Evolutionary conservation across 768 basidiomycete genomes (phyloP).

Genomic region (Galerina marginata): DNA sequence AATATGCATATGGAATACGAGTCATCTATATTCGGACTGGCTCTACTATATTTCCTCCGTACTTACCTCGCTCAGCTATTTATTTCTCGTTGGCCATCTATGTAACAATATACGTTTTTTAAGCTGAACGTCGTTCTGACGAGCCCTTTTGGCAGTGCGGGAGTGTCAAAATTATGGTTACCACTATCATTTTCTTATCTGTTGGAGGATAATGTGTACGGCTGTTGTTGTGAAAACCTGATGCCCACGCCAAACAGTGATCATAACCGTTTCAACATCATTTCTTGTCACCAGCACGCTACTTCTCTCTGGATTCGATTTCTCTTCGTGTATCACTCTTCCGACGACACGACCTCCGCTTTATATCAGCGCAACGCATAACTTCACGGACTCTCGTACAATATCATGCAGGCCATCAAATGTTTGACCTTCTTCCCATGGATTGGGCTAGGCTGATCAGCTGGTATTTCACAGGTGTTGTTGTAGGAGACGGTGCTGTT

Average conservation of each 20-base stretch:
- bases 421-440: slow-evolving; percentile 52
- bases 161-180: slow-evolving; percentile 1
- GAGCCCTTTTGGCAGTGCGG: neutral
- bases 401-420: slow-evolving; percentile 89
- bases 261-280: slow-evolving; percentile 32
- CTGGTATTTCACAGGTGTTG: slow-evolving; percentile 72
- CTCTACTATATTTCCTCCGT: neutral
- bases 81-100: slow-evolving; percentile 16
- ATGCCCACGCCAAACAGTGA: slow-evolving; percentile 33
- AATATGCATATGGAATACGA: slow-evolving; percentile 12
- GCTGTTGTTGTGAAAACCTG: slow-evolving; percentile 20
- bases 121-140: neutral
- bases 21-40: slow-evolving; percentile 10
- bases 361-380: slow-evolving; percentile 17
- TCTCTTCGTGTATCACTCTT: slow-evolving; percentile 29
- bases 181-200: slow-evolving; percentile 1
- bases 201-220: slow-evolving; percentile 15
- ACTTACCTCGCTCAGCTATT: slow-evolving; percentile 16
- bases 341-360: slow-evolving; percentile 26
- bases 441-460: slow-evolving; percentile 34
- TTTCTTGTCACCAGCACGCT: slow-evolving; percentile 28
- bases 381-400: slow-evolving; percentile 26
- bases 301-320: slow-evolving; percentile 25
- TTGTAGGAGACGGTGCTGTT: slow-evolving; percentile 98
- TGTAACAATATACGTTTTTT: slow-evolving; percentile 17